These are phyloP conservation scores for Apium graveolens DNA, from an alignment of 129 eudicot species.

Conservation along the genomic window DNA sequence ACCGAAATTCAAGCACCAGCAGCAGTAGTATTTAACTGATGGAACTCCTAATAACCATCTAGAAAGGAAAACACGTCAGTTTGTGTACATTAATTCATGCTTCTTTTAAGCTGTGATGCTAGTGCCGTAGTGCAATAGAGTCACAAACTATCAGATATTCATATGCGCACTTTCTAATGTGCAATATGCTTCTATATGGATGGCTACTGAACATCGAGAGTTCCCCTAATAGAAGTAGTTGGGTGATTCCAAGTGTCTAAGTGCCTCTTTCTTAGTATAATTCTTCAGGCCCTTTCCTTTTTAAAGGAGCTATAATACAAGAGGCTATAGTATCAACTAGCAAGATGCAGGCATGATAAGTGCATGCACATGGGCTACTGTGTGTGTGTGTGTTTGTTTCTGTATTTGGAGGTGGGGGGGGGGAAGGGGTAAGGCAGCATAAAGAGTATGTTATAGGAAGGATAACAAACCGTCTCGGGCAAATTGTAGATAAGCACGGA, in stretches of 20 bases:
- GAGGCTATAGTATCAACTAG: neutral
- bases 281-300: neutral
- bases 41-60: neutral
- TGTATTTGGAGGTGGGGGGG: no score
- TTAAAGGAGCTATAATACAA: neutral
- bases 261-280: neutral
- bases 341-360: neutral
- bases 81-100: neutral
- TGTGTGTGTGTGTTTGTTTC: neutral
- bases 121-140: neutral
- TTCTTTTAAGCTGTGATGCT: neutral
- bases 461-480: constrained; percentile 86
- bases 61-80: neutral
- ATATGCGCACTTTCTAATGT: neutral
- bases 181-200: neutral
- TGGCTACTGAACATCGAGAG: neutral
- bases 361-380: neutral
- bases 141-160: neutral
- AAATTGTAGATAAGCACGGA: constrained; percentile 90
- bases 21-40: neutral
- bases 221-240: neutral
- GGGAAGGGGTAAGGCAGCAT: neutral
- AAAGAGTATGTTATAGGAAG: constrained; percentile 12
- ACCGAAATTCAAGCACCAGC: neutral
- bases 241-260: neutral